Evolutionary conservation across 148 eudicot genomes (phyloP), one percentile per base, ranked within the genome.

Genomic region (Mesembryanthemum crystallinum): DNA sequence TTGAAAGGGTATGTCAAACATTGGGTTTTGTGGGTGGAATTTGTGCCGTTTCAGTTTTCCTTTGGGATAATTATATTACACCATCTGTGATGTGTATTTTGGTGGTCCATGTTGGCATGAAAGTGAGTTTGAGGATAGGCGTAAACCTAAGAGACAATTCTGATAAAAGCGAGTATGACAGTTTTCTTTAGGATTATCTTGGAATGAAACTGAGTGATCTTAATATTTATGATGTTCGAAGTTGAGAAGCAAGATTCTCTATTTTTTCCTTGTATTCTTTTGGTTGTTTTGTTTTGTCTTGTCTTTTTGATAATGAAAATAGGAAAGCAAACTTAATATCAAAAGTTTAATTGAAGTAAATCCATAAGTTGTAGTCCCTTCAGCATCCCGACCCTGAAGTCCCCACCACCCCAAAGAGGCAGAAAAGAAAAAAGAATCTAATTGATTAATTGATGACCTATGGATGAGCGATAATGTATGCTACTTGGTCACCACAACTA

Each of bases 81-180:
- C 33, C 37, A 61, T 73, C 59, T 77, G 74, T n/a, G n/a, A n/a
- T n/a, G 77, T 81, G 83, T 72, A 61, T 67, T 27, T 59, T 58
- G 70, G 73, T 77, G 84, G 77, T 77, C 84, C 80, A 28, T 73
- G 65, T 71, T 30, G 64, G 67, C 74, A 47, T 77, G 74, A 77
- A 67, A 73, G 42, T 11, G 74, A 77, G 55, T 52, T 70, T 49
- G 55, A 65, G 68, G 83, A 72, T 71, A 58, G 66, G 63, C 76
- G 71, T 57, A 58, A 76, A 76, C 68, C 28, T 27, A 24, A 37
- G 83, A 37, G 71, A 76, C 78, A 63, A 69, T 69, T 70, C 32
- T 54, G 64, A 11, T n/a, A n/a, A 23, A 58, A 28, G 43, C 30
- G 72, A 80, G 43, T 71, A 71, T 20, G 76, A 75, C 73, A 64